Evolutionary conservation across 805 yeast species (phyloP), one percentile per base, ranked within the genome.

Genomic region (Komagataella phaffii): DNA sequence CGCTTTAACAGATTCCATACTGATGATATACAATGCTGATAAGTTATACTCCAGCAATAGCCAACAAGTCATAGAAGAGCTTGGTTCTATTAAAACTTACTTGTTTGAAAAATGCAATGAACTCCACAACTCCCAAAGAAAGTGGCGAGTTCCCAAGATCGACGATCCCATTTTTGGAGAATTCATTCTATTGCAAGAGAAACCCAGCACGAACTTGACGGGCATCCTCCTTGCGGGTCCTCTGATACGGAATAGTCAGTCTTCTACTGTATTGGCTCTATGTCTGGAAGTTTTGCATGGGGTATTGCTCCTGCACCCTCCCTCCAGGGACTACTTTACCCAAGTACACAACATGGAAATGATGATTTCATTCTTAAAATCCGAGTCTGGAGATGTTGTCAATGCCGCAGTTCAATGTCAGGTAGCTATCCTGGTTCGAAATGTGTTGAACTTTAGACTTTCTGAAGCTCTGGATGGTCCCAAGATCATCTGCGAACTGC

Each of bases 391-490:
- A 7, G 45, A 49, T 14, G 60, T 74, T 7, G 68, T 72, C 50
- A 64, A 63, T 3, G 66, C 69, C 1, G 65, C 74, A 8, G 71
- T 84, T 12, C 76, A 82, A 23, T 70, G 83, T 0, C 59, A 83
- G 23, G 81, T 81, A 7, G 79, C 83, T 48, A 70, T 76, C 3
- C 59, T 84, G 54, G 79, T 83, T 18, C 73, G 80, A 49, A 75
- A 78, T 53, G 76, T 80, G 44, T 65, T 64, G n/a, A 79, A 76
- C 55, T 71, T 82, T 53, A 66, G 91, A 45, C 63, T 65, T 3
- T 83, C 85, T 61, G 91, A 84, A 60, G 59, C 60, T 6, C 62
- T 76, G 51, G 66, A 68, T 5, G 91, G 90, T 0, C 75, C 83
- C 40, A 69, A 74, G 45, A 64, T 65, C 0, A 65, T 83, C 3